Conservation (phyloP, 257 asterid species). For the Solanum gracilifrons region DNA sequence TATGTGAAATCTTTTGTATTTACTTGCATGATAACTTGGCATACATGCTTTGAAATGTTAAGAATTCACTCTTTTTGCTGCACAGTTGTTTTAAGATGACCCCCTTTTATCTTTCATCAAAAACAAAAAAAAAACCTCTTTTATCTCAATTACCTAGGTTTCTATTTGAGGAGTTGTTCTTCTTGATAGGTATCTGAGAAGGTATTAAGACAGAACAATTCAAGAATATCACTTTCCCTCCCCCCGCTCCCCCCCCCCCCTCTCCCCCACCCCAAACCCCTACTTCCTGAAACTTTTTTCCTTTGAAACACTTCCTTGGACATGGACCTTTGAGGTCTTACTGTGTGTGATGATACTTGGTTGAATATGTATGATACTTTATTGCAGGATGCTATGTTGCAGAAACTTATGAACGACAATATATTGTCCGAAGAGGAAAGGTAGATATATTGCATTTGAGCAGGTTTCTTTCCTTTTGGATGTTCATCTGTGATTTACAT, state of each 20-base stretch:
- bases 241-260: too few relatives aligned
- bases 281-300: neutral
- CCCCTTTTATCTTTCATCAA: neutral
- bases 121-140: neutral
- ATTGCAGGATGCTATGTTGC: constrained; percentile 89
- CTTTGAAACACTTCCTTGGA: neutral
- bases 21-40: neutral
- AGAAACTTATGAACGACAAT: constrained; percentile 56
- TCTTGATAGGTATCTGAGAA: neutral
- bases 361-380: neutral
- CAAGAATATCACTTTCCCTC: neutral
- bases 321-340: neutral
- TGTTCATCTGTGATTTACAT: neutral
- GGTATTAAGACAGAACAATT: neutral
- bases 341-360: neutral
- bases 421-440: constrained; percentile 80
- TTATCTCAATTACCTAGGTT: neutral
- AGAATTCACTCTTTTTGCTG: neutral
- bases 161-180: neutral
- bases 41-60: neutral
- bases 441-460: constrained; percentile 32
- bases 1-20: neutral
- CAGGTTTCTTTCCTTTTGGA: neutral
- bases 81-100: neutral
- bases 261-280: neutral